Evolutionary conservation across 306 rosid species (phyloP).

Genomic region (Malus asiatica): DNA sequence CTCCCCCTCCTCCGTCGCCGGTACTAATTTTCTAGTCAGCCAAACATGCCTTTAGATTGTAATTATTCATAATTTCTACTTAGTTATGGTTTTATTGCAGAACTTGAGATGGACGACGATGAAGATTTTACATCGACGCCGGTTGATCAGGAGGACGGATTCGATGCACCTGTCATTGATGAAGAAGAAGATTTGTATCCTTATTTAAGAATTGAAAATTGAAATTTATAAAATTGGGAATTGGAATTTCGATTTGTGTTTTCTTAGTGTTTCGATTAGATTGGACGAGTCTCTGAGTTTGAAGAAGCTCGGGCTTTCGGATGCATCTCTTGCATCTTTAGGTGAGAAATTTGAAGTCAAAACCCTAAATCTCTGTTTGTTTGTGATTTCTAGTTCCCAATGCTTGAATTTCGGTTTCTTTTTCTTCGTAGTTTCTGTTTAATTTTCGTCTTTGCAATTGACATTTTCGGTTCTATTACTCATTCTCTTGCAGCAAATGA

Average conservation of each 20-base stretch:
- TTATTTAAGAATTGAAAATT: background rate
- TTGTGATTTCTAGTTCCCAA: background rate
- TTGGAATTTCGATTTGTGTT: conserved; percentile 1
- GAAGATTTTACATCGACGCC: conserved; percentile 18
- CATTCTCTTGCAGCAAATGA: conserved; percentile 21
- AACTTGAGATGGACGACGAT: conserved; percentile 37
- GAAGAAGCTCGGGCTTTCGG: conserved; percentile 68
- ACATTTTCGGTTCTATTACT: background rate
- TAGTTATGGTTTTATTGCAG: conserved; percentile 9
- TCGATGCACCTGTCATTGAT: conserved; percentile 27
- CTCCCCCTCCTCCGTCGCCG: conserved; percentile 33
- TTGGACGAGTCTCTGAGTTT: conserved; percentile 71
- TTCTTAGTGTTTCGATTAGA: conserved; percentile 32
- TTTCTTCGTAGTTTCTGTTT: background rate
- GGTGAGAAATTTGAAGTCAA: conserved; percentile 25
- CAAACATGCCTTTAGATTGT: background rate
- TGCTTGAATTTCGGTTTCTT: background rate
- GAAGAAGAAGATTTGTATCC: conserved; percentile 71
- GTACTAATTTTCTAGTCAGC: conserved; percentile 13
- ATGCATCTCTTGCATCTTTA: conserved; percentile 75
- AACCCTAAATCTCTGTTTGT: background rate
- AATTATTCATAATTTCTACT: background rate
- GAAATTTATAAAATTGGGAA: background rate
- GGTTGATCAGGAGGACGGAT: background rate
- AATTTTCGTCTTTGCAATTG: background rate